Base-by-base conservation (phyloP, 495 filamentous ascomycete genomes). In the Aspergillus diversus region DNA sequence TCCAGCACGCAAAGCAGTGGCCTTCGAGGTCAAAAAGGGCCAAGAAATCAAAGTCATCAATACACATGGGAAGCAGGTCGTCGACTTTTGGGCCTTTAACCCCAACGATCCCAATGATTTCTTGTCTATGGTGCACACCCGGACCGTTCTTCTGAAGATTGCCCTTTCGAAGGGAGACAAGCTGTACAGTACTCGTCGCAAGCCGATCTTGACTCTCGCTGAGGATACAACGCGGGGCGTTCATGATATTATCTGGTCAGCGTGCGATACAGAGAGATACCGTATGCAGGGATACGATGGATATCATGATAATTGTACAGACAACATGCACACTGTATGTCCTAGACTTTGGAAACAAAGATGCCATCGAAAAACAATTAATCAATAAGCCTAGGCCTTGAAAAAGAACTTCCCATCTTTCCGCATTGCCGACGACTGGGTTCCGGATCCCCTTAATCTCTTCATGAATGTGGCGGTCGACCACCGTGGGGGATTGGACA, bases 41-140 rank as follows among this genome's bases (percentile, higher is more conserved):
- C 50, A 53, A 11, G 50, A 31, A 16, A 33, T 53, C 50, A 53
- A 17, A 5, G 39, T 85, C 33, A 77, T 79, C 64, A 85, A 85
- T 60, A 83, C 80, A 5, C 67, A 73, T 55, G 82, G 82, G 43
- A 76, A 74, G n/a, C 82, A 85, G 72, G 81, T 85, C 7, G 69
- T 83, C 33, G 81, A 83, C 66, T 79, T 77, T 9, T 84, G 76
- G 76, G 81, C 77, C 0, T 80, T 85, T 59, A 73, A 75, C 0
- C 57, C 79, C 11, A 55, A 65, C 49, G 67, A 72, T 16, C 73
- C 77, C 21, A 34, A 56, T 15, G 69, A 75, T 9, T 73, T 69
- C 57, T 68, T 80, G 61, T 74, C 70, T 32, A 79, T 81, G 76
- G 67, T 68, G 43, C 79, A 82, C 53, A 80, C 77, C 0, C 72